Evolutionary conservation across 768 basidiomycete genomes (phyloP), one percentile per base, ranked within the genome.

Genomic region (Amanita rubescens): DNA sequence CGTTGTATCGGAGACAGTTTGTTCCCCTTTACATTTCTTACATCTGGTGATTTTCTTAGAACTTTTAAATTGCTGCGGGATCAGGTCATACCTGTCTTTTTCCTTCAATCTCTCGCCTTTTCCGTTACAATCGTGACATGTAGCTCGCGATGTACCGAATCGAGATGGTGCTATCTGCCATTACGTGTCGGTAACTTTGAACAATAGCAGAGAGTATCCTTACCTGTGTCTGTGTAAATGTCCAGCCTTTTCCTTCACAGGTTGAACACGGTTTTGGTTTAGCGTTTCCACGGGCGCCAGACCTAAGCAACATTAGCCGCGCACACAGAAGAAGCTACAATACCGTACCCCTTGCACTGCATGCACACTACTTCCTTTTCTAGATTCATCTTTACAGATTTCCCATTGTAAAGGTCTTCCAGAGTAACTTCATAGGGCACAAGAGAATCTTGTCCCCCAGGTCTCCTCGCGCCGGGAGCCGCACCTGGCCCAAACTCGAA

Each of bases 391-490:
- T 85, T 89, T 53, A 94, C 85, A 9, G 78, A 79, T 69, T 94
- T 94, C 27, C 94, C 95, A 53, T 87, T 89, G 69, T 92, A 97
- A 19, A 94, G 72, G 65, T 98, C 94, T 68, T 96, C 94, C 27
- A 98, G 75, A 4, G 89, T 86, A 50, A 95, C 89, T 37, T 90
- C 78, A 65, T 94, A 87, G 3, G 84, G 80, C 58, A 92, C 82
- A 43, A 84, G 73, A 19, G 85, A 80, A 64, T 94, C 84, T 59
- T 87, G 76, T 14, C 86, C 86, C 60, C 80, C 83, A 12, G 72
- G 72, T 58, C 79, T 70, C 58, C 75, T 70, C 55, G 73, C 69
- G 49, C 73, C 71, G 35, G 69, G 60, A 27, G 63, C 66, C 33
- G 61, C 58, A 30, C 76, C 78, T 48, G 82, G 76, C 42, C 77